Evolutionary conservation across 2,329 filamentous ascomycete species (phyloP).

Genomic region (Zymoseptoria brevis): DNA sequence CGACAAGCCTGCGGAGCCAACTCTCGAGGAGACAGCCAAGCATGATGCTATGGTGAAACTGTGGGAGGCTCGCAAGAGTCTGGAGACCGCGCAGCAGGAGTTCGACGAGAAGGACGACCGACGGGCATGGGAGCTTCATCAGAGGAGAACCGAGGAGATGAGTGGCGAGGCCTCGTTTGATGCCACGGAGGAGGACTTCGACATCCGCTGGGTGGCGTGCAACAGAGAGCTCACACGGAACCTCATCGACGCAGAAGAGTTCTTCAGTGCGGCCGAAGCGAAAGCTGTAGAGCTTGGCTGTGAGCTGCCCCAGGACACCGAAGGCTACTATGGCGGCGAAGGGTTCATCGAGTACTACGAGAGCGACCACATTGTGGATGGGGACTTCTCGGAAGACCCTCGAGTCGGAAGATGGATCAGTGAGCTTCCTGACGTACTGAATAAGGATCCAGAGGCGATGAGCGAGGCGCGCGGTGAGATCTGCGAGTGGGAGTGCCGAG

Average conservation of each 20-base stretch:
- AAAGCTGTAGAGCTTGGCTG: neutral
- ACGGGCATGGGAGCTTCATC: no score
- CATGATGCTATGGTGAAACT: no score
- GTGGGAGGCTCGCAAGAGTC: neutral
- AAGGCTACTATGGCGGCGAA: neutral
- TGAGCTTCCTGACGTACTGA: no score
- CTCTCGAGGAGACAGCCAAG: no score
- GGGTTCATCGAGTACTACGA: neutral
- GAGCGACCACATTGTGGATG: neutral
- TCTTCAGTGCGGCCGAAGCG: neutral
- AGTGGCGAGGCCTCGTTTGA: neutral
- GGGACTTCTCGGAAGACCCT: neutral
- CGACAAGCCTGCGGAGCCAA: no score
- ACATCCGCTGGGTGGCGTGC: conserved; percentile 7
- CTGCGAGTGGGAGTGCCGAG: conserved; percentile 1
- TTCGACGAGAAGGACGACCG: no score
- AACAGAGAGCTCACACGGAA: conserved; percentile 3
- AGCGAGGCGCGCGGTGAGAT: neutral
- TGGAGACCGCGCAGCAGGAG: neutral
- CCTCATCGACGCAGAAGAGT: conserved; percentile 8
- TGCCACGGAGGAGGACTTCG: conserved; percentile 1
- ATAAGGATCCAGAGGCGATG: neutral
- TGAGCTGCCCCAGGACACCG: neutral
- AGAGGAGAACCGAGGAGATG: no score
- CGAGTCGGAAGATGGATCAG: no score